Base-by-base conservation (phyloP, 345 rosid species). In the Arabis alpina region DNA sequence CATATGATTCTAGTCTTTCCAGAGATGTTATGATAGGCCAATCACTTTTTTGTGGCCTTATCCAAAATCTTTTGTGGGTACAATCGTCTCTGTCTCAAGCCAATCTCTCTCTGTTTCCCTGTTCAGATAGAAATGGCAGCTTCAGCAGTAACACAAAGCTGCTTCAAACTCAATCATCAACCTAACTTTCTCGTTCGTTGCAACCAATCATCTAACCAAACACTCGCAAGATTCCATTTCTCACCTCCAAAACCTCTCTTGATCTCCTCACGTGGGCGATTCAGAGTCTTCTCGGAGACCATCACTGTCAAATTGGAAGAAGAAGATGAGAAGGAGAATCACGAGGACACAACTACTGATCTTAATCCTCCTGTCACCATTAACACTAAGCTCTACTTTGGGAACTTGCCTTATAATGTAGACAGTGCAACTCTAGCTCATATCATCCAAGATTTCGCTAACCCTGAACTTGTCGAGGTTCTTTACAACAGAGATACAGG, bases 371-470 rank as follows among this genome's bases (percentile, higher is more conserved):
- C 55, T 39, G 70, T 34, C 5, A 2, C 70, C n/a, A 61, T 80
- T 9, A 84, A 74, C 52, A 91, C 97, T 25, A 93, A 91, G 80
- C 90, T 93, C 61, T 93, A 89, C 80, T 86, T 91, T 62, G 99
- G 98, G 48, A 93, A 93, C 70, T 80, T 93, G 75, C 96, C 97
- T 54, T 93, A 86, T 48, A 91, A 83, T 61, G 87, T 93, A 40
- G 99, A 93, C 40, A 91, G 97, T 76, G 87, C 99, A 3, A 87
- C 88, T 68, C 84, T 93, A n/a, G 97, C 99, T 72, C 93, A 84
- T 1, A 85, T 91, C 32, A 89, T 91, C 32, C 99, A 89, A 70
- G 90, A 89, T 0, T 80, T 82, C 47, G 98, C 82, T 5, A 82
- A 77, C 19, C 97, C 98, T 37, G 95, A 93, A 70, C 84, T 89